Evolutionary conservation across 2,329 filamentous ascomycete species (phyloP), one percentile per base, ranked within the genome.

Genomic region (Pseudogymnoascus sp.): DNA sequence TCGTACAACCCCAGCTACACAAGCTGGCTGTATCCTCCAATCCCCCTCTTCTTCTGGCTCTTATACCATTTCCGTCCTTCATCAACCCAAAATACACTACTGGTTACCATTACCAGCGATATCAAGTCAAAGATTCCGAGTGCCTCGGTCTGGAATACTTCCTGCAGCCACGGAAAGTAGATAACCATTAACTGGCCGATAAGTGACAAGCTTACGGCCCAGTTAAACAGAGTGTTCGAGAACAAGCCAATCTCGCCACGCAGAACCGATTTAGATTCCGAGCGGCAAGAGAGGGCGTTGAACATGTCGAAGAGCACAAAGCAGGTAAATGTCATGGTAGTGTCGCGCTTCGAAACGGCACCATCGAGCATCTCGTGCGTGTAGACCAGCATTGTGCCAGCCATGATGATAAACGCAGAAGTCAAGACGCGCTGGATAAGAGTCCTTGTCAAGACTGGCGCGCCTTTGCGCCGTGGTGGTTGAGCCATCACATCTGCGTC

Each of bases 291-390:
- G 21, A 99, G 81, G 1, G 95, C 95, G 75, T 99, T 97, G 81
- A 97, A 97, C 95, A 99, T 99, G 80, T 99, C 95, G 76, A 97
- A 99, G 61, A 99, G 84, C 52, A 99, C 95, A 73, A 99, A 99
- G 77, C 93, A 96, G 5, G 95, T 99, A 74, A 99, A 99, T 0
- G 95, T 97, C 90, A 99, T 97, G 67, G 95, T 99, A 1, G 95
- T 99, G 77, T 99, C 95, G 69, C 96, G 91, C 59, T 91, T 90
- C 1, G 88, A 96, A 64, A 97, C 90, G 63, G 88, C 80, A 62
- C 91, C 88, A 72, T 96, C 91, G 59, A 88, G 80, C 90, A 99
- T 97, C 78, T 97, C 93, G 72, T 87, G 89, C 68, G 90, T 87
- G 77, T 99, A 99, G 62, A 96, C 90, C 43, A 88, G 81, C 76